Evolutionary conservation across 2,329 filamentous ascomycete species (phyloP), one percentile per base, ranked within the genome.

Genomic region (Dothidotthia symphoricarpi): DNA sequence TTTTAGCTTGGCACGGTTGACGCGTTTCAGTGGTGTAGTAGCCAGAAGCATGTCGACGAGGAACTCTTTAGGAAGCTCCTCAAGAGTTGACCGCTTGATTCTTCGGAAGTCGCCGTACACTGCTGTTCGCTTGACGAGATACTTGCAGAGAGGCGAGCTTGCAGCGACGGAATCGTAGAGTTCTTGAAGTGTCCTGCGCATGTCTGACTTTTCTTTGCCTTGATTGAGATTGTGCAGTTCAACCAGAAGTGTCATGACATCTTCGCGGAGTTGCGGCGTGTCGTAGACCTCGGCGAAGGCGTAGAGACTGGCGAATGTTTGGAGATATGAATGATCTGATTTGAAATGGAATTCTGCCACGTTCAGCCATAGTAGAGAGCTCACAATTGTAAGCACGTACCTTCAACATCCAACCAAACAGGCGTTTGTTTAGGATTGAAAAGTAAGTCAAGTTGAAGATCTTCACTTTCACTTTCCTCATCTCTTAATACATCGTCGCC

Each of bases 281-380:
- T 51, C 44, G 39, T 51, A 45, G 14, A 26, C 31, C 22, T 38
- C 32, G 13, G 46, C 49, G 3, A 52, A 32, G 4, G 49, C 39
- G 30, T 28, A 43, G 16, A 52, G 43, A n/a, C 46, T 41, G 27
- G 50, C 33, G 36, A 50, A 43, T 17, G 34, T 40, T 11, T 36
- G 41, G 10, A 44, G 34, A 33, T 36, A 41, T 6, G 43, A 37
- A 29, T 45, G 38, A 31, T 41, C 36, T 5, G 42, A 33, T 10
- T 31, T 24, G 38, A 45, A 45, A n/a, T 41, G 42, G 22, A 44
- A 44, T 29, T 45, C 42, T 22, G 16, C 10, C 11, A 13, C 24
- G 25, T 17, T 22, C 22, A 29, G 26, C 13, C 15, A 24, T 28
- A 12, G 6, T 14, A 9, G 19, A 22, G 9, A 9, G 19, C 8